phyloP scores from a whole-genome alignment of 371 early-diverging fungal species.

The Conidiobolus incongruus region DNA sequence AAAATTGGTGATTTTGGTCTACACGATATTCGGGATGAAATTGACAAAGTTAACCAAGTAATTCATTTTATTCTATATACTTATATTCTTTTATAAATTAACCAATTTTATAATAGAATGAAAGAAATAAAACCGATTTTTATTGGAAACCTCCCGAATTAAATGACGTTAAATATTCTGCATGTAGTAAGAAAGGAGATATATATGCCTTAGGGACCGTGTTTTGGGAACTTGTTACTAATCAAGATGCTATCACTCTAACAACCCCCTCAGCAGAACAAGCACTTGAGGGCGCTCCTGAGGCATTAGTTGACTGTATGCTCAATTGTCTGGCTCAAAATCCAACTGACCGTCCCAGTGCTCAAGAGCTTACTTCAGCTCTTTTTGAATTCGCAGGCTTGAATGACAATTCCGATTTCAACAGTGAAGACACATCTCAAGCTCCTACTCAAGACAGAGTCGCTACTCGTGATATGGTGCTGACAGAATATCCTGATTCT shows the following conservation, averaged over 20 bases:
- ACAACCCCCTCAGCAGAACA: too few relatives aligned
- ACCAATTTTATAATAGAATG: too few relatives aligned
- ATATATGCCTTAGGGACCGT: constrained; percentile 2
- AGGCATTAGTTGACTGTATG: too few relatives aligned
- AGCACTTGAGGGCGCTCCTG: too few relatives aligned
- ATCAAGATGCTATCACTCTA: background rate
- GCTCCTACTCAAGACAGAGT: too few relatives aligned
- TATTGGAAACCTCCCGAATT: constrained; percentile 1
- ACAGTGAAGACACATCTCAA: background rate
- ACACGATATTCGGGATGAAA: background rate
- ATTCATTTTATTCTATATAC: too few relatives aligned
- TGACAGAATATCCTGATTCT: too few relatives aligned
- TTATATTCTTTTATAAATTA: too few relatives aligned
- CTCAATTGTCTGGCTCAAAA: too few relatives aligned
- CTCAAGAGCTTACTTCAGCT: background rate
- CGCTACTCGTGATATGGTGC: too few relatives aligned
- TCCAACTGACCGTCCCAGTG: background rate
- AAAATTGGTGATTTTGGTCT: background rate
- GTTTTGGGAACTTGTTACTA: background rate
- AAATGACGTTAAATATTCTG: background rate
- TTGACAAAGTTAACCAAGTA: background rate
- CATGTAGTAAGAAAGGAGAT: constrained; percentile 2
- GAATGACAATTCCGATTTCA: background rate
- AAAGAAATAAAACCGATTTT: too few relatives aligned
- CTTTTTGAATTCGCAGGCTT: background rate